Conservation (phyloP, 176 grass and related monocot genomes). For the Canna indica region DNA sequence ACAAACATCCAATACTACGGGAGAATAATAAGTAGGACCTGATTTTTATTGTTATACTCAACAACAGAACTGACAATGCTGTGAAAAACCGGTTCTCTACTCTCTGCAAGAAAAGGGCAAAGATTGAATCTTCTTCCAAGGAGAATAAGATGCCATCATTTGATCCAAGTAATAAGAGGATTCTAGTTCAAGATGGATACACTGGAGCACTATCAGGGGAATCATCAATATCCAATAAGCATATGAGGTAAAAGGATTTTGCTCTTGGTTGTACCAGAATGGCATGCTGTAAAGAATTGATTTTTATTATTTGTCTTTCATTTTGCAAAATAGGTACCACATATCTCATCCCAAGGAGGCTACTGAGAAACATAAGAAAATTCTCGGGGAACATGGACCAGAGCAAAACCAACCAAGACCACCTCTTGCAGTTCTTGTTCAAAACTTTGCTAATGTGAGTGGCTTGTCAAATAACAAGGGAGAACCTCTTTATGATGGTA, state of each 20-base stretch:
- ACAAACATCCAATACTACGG: no score
- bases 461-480: conserved; percentile 18
- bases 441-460: conserved; percentile 25
- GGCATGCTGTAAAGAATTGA: conserved; percentile 4
- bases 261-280: not conserved
- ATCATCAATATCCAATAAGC: conserved; percentile 40
- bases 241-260: conserved; percentile 40
- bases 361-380: conserved; percentile 18
- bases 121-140: conserved; percentile 45
- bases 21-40: conserved; percentile 3
- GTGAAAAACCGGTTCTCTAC: conserved; percentile 92
- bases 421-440: conserved; percentile 51
- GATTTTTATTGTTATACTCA: not conserved
- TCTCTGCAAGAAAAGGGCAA: conserved; percentile 74
- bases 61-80: conserved; percentile 79
- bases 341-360: conserved; percentile 45
- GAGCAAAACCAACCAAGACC: conserved; percentile 30
- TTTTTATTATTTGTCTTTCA: not conserved
- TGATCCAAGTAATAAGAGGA: conserved; percentile 47
- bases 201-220: conserved; percentile 26
- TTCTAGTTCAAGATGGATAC: conserved; percentile 35
- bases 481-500: conserved; percentile 16
- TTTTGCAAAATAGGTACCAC: conserved; percentile 36
- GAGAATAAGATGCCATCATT: conserved; percentile 51
- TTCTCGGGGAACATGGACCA: conserved; percentile 30